Percentiles rank a stretch among this genome's conserved stretches.
Evolutionary conservation across 768 basidiomycete genomes (phyloP).

Genomic region (Agrocybe praecox): DNA sequence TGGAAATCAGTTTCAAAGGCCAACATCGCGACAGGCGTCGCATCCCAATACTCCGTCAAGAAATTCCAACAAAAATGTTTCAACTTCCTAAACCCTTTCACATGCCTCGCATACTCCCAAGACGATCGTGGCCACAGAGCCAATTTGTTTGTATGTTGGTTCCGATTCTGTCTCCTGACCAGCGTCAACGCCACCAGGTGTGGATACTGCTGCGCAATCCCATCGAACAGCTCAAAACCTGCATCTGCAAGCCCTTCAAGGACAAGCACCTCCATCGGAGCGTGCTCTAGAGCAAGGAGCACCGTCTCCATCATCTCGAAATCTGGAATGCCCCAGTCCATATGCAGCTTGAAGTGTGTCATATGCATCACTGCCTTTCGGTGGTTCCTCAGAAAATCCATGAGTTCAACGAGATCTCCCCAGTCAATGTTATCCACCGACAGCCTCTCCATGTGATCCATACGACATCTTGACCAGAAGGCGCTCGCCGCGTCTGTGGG

Average conservation of each 20-base stretch:
- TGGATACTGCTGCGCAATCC: slow-evolving; percentile 19
- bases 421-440: slow-evolving; percentile 22
- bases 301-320: slow-evolving; percentile 11
- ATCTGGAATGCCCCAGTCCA: slow-evolving; percentile 23
- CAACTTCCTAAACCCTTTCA: slow-evolving; percentile 15
- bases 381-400: slow-evolving; percentile 8
- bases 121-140: slow-evolving; percentile 25
- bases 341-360: slow-evolving; percentile 30
- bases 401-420: slow-evolving; percentile 12
- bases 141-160: slow-evolving; percentile 21
- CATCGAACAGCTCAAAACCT: slow-evolving; percentile 17
- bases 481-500: not conserved
- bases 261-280: slow-evolving; percentile 24
- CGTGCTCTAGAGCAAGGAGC: slow-evolving; percentile 12
- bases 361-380: slow-evolving; percentile 5
- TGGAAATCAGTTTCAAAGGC: slow-evolving; percentile 22
- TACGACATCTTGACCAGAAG: slow-evolving; percentile 18
- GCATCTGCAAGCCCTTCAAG: slow-evolving; percentile 26
- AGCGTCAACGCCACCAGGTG: slow-evolving; percentile 25
- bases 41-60: slow-evolving; percentile 24
- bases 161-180: slow-evolving; percentile 23
- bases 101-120: slow-evolving; percentile 26
- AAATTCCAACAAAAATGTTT: slow-evolving; percentile 31
- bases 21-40: slow-evolving; percentile 18
- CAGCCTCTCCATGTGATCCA: slow-evolving; percentile 22